Base-by-base conservation (phyloP, 345 rosid species). In the Conringia planisiliqua region DNA sequence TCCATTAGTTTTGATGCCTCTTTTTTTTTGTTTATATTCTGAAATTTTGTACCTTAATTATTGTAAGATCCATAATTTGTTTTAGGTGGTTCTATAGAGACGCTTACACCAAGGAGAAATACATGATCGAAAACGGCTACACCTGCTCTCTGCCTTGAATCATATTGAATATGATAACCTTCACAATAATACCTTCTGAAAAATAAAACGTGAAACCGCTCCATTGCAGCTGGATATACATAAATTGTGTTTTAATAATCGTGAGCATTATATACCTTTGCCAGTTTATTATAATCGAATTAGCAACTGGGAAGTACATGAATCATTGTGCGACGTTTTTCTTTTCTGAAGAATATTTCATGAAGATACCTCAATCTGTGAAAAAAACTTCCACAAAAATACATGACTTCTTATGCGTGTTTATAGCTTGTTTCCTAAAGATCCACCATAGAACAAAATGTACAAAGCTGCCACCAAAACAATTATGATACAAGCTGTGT, bases 401-500 rank as follows among this genome's bases (percentile, higher is more conserved):
- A 32, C 1, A 32, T 6, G 20, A 42, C 6, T 4, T 4, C 3
- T 39, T 39, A 39, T 40, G 6, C 3, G 16, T 40, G n/a, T 4
- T 5, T 42, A 3, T 12, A 11, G 3, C 13, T 40, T 40, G 6
- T 40, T 40, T 12, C 0, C 4, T 14, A 13, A 38, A 60, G 1
- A 18, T 22, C 43, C 24, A 62, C 36, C 36, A 29, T n/a, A 27
- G 54, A 63, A 63, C 7, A 47, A 71, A 24, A 71, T 46, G 59
- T 47, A 71, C 66, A 70, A 44, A n/a, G 60, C 29, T 44, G 58
- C 38, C 26, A 59, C 18, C 66, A 46, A 46, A 70, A n/a, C 57
- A n/a, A 29, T 46, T 16, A 59, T 22, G 35, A 70, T 10, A 58
- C 47, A 46, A 46, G 11, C 60, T 60, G 18, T 30, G 48, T 35